A percentile compares a stretch with the other conserved stretches of the same genome.
These are phyloP conservation scores for Scolecobasidium constrictum DNA, from an alignment of 2,329 filamentous ascomycete species.

Conservation along the genomic window DNA sequence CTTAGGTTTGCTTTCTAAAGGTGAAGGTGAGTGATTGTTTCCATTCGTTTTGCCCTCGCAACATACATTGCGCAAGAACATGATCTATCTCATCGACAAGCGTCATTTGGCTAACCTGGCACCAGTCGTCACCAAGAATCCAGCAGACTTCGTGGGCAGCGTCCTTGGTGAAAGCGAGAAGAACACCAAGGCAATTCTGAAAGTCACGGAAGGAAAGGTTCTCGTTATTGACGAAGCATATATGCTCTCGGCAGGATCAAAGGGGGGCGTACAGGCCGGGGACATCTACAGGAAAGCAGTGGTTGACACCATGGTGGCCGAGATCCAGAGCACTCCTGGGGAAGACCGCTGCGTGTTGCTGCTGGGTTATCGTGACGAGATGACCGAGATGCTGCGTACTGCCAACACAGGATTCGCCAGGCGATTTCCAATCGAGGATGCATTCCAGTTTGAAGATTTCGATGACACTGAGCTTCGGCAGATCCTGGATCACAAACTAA, in stretches of 20 bases:
- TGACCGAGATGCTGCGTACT: slow-evolving; percentile 63
- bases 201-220: slow-evolving; percentile 57
- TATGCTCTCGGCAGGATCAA: slow-evolving; percentile 43
- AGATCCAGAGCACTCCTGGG: slow-evolving; percentile 57
- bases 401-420: slow-evolving; percentile 59
- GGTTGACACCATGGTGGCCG: slow-evolving; percentile 63
- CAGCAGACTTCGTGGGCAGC: slow-evolving; percentile 59
- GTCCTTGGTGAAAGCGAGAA: slow-evolving; percentile 56
- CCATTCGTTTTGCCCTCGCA: too few species aligned
- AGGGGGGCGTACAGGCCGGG: slow-evolving; percentile 20
- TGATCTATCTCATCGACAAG: too few species aligned
- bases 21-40: slow-evolving; percentile 43
- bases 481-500: slow-evolving; percentile 56
- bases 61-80: too few species aligned
- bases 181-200: slow-evolving; percentile 62
- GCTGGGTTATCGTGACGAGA: slow-evolving; percentile 58
- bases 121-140: slow-evolving; percentile 59
- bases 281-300: slow-evolving; percentile 52
- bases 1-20: slow-evolving; percentile 55
- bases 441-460: slow-evolving; percentile 62
- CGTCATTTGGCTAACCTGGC: slow-evolving; percentile 12
- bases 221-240: slow-evolving; percentile 76
- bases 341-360: slow-evolving; percentile 65
- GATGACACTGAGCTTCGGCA: slow-evolving; percentile 42
- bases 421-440: slow-evolving; percentile 52